Conservation (phyloP, 1,284 basidiomycete species). For the Boletus mariae region DNA sequence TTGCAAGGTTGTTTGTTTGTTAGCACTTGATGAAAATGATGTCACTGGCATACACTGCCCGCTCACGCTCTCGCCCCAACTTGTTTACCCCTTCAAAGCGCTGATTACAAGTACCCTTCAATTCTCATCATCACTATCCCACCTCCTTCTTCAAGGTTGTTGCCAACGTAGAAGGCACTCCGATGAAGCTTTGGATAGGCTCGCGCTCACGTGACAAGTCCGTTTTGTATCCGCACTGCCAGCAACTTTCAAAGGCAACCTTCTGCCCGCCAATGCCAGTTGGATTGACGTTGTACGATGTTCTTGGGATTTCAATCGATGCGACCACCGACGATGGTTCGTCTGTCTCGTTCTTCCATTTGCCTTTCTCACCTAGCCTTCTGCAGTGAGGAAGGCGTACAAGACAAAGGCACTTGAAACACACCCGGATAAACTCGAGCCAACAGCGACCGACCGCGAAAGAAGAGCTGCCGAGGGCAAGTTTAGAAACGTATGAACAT, state of each 20-base stretch:
- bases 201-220: slow-evolving; percentile 15
- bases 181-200: neutral
- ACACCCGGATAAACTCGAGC: slow-evolving; percentile 62
- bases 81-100: too few species aligned
- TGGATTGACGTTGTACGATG: slow-evolving; percentile 33
- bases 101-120: too few species aligned
- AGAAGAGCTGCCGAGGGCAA: slow-evolving; percentile 49
- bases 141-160: too few species aligned
- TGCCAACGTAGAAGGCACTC: too few species aligned
- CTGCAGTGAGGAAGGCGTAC: slow-evolving; percentile 59
- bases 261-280: slow-evolving; percentile 22
- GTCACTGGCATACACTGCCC: too few species aligned
- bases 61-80: too few species aligned
- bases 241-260: neutral
- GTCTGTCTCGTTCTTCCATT: slow-evolving; percentile 12
- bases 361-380: neutral
- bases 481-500: slow-evolving; percentile 42
- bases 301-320: slow-evolving; percentile 29
- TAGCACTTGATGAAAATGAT: too few species aligned
- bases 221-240: slow-evolving; percentile 4
- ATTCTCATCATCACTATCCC: too few species aligned
- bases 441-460: slow-evolving; percentile 42
- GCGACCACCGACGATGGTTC: slow-evolving; percentile 37
- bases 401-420: slow-evolving; percentile 58
- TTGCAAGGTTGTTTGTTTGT: too few species aligned